Conservation (phyloP, 78 protist species). For the Andalucia godoyi region DNA sequence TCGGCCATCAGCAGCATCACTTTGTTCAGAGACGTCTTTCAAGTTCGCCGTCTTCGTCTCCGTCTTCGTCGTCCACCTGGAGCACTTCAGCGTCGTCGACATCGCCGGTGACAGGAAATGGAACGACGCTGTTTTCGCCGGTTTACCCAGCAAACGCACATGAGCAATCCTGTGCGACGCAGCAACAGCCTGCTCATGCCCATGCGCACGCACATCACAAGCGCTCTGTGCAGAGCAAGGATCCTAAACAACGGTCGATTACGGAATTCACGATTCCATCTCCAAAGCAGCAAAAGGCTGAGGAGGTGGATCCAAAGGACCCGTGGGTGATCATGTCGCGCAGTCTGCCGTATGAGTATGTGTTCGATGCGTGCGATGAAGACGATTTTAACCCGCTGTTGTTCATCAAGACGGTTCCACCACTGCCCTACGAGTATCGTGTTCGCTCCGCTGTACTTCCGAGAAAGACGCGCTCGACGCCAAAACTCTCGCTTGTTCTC, state of each 20-base stretch:
- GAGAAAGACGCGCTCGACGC: not conserved
- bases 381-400: not conserved
- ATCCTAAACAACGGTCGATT: not conserved
- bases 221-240: not conserved
- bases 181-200: no score
- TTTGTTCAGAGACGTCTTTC: no score
- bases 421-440: not conserved
- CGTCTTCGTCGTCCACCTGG: no score
- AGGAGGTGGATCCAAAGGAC: not conserved
- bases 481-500: conserved; percentile 60
- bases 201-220: not conserved
- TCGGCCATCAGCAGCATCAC: no score
- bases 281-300: not conserved
- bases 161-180: no score
- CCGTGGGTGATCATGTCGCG: not conserved
- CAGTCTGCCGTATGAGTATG: not conserved
- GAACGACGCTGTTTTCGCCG: no score
- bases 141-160: no score
- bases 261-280: not conserved
- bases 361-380: not conserved
- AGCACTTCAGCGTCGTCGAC: no score
- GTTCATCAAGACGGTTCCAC: not conserved
- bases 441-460: not conserved
- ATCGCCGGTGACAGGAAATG: no score
- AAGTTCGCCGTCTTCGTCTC: no score